Base-by-base conservation (phyloP, 2,329 filamentous ascomycete genomes). In the Cytospora mali region DNA sequence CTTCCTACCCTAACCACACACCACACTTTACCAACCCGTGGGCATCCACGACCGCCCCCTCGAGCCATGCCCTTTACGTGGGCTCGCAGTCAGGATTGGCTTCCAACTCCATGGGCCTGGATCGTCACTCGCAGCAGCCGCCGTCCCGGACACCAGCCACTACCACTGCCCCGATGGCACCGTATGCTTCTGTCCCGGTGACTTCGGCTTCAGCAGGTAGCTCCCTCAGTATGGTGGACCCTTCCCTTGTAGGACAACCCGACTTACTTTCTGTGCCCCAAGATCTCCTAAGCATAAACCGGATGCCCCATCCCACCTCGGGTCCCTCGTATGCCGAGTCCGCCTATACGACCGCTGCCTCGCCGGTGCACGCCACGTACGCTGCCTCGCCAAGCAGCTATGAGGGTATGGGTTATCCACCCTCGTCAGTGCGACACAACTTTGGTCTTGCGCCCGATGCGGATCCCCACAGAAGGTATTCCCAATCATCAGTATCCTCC, bases 1-100 rank as follows among this genome's bases (percentile, higher is more conserved):
- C 90, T 75, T 76, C 78, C 70, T 92, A 91, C 77, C 75, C 82
- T 71, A 74, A 83, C 80, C 73, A 83, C 79, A 73, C 79, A 48
- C 87, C 90, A 68, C 90, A 95, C 68, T 97, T 97, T 80, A 93
- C 90, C 72, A 95, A 97, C 76, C 93, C 93, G 49, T 97, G 93
- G 93, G 81, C 81, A 54, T 83, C 82, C 53, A 81, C 87, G 74
- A 74, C 66, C 64, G 79, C 74, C 66, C 78, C 81, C 67, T 82
- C 74, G 71, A 80, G 73, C 79, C 81, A 86, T 79, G 77, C 81
- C 81, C 77, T 93, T 83, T 84, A 88, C 82, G 72, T 82, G 74
- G 76, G 72, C 70, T 81, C 75, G 79, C 63, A 74, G 78, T 88
- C 72, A 77, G 72, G 72, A 63, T 70, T 91, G 74, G 82, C 82